Evolutionary conservation across 1,284 basidiomycete genomes (phyloP), one percentile per base, ranked within the genome.

Genomic region (Apiotrichum sp.): DNA sequence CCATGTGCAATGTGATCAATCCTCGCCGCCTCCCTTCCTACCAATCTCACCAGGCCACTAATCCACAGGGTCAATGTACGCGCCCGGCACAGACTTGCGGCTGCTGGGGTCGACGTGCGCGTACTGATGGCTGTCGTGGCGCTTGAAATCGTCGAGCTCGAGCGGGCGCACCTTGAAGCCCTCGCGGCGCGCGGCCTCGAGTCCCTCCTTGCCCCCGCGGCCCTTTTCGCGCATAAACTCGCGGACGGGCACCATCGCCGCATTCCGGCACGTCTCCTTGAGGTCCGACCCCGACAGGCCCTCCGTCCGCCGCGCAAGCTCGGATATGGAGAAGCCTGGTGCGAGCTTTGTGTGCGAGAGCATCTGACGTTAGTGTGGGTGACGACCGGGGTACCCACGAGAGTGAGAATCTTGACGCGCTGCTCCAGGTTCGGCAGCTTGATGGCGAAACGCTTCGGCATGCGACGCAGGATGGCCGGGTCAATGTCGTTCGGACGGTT

Each of bases 371-470:
- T 31, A 33, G 31, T 9, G 46, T 31, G 22, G n/a, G 1, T 38
- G 4, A 13, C 2, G 36, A 13, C 1, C 8, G 32, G 7, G 50
- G 43, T 31, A 64, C 80, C 62, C 74, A 95, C 92, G 58, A 98
- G 79, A 1, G 77, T 78, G n/a, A 99, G 81, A 61, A 98, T 98
- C 75, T 89, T 93, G 54, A 84, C 78, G 35, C 96, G 83, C 70
- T 98, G 93, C 13, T 86, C 82, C 4, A 79, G 71, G 63, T 88
- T 86, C 1, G 96, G 96, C 31, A 98, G 80, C 7, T 84, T 81
- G 57, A 99, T 84, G 1, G 89, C 83, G 72, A 97, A 98, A n/a
- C 93, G 87, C 76, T 97, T 98, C 0, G 96, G 96, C 91, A 99
- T 92, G 38, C 95, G 86, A 33, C 95, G 84, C 4, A 98, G 81